Evolutionary conservation across 1,284 basidiomycete species (phyloP).

Genomic region (Ganoderma meredithae): DNA sequence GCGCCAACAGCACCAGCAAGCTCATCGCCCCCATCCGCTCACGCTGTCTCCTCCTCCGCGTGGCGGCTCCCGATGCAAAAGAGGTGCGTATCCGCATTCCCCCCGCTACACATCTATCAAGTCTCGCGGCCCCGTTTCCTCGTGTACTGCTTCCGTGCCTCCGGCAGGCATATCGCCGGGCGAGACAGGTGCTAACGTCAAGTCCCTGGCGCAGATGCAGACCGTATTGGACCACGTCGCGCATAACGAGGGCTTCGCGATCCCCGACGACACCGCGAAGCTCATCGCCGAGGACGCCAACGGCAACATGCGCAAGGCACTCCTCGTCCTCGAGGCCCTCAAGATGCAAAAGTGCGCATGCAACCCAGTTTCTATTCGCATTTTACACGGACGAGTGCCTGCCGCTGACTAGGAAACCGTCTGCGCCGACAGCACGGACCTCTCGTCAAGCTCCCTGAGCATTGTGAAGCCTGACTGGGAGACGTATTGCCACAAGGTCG

Average conservation of each 20-base stretch:
- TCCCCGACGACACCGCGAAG: constrained; percentile 76
- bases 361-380: constrained; percentile 12
- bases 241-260: constrained; percentile 80
- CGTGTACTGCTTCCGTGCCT: not conserved
- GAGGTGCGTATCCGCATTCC: constrained; percentile 61
- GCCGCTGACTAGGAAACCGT: constrained; percentile 1
- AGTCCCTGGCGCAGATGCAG: constrained; percentile 66
- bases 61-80: constrained; percentile 84
- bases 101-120: not conserved
- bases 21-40: constrained; percentile 98
- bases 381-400: constrained; percentile 1
- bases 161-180: not conserved
- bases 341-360: constrained; percentile 87
- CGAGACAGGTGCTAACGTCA: not conserved
- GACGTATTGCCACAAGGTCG: constrained; percentile 94
- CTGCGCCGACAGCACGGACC: constrained; percentile 60
- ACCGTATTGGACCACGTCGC: constrained; percentile 85
- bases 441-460: constrained; percentile 69
- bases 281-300: constrained; percentile 84
- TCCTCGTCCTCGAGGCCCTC: constrained; percentile 94
- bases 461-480: constrained; percentile 99
- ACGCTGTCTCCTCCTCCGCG: constrained; percentile 92
- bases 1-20: constrained; percentile 96
- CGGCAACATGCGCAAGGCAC: constrained; percentile 95
- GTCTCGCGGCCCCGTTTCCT: constrained; percentile 1